A percentile compares a stretch with the other conserved stretches of the same genome.
These are phyloP conservation scores for Litsea cubeba DNA, from an alignment of 164 flowering plant species.

Conservation along the genomic window DNA sequence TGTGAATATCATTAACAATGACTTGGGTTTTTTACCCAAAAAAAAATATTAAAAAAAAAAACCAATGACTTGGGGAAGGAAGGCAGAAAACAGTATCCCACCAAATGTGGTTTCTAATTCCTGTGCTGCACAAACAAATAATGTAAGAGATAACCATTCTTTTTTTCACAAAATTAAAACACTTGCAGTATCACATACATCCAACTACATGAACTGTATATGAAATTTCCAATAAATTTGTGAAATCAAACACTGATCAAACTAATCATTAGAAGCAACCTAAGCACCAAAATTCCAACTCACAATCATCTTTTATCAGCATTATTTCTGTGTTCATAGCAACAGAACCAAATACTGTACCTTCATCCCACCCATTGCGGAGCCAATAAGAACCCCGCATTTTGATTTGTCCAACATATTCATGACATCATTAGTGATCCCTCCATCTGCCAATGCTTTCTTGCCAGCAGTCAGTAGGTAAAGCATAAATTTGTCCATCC, in stretches of 20 bases:
- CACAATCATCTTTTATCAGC: background rate
- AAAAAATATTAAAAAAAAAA: too few relatives aligned
- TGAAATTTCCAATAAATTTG: background rate
- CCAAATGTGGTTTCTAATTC: background rate
- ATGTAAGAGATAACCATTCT: background rate
- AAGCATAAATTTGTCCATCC: conserved; percentile 87
- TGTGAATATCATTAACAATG: too few relatives aligned
- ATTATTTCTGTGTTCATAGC: background rate
- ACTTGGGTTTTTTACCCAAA: background rate
- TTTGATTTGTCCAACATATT: conserved; percentile 55
- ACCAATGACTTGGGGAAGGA: background rate
- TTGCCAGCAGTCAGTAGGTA: conserved; percentile 96
- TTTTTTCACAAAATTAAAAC: background rate
- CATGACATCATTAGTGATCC: conserved; percentile 70
- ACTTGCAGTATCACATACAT: background rate
- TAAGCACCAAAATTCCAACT: background rate
- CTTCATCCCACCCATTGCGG: conserved; percentile 99
- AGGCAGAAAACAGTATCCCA: background rate
- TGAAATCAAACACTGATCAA: background rate
- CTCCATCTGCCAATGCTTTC: conserved; percentile 90
- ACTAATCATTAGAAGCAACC: background rate
- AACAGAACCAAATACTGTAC: conserved; percentile 23
- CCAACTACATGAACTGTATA: background rate
- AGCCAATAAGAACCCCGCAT: conserved; percentile 96
- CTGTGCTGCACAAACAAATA: background rate